Evolutionary conservation across 495 filamentous ascomycete species (phyloP), one percentile per base, ranked within the genome.

Genomic region (Xylona heveae): DNA sequence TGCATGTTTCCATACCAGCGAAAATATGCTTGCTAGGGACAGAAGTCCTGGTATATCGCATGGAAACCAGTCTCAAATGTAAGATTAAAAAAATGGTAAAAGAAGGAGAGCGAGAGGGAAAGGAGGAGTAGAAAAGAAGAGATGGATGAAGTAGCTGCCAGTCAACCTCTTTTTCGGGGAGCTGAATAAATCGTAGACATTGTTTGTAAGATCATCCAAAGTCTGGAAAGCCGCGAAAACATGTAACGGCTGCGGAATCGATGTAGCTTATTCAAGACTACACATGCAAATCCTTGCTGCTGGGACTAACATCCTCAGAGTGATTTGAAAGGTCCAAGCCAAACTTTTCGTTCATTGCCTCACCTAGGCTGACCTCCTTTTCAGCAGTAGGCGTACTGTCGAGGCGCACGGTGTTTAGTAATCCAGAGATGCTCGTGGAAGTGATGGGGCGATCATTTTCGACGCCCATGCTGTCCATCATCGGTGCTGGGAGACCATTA

Each of bases 401-500:
- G 6, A n/a, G 9, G 2, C 17, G 14, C 6, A 17, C 15, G 9
- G 17, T 35, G 12, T 26, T 18, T 17, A 28, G 5, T 35, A 24
- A 6, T 17, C 18, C 20, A 5, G 16, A 3, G 19, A 24, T 5
- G 2, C 19, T 9, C 22, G 15, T 23, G 8, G 35, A 13, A 8
- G 33, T 35, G 1, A 17, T 15, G 9, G 33, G 33, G 8, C 33
- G 33, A 18, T 12, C 14, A n/a, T 35, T 33, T 28, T 37, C 31
- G 18, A n/a, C 30, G 10, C 4, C 19, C 15, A n/a, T n/a, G n/a
- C n/a, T n/a, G n/a, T 36, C 24, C n/a, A 37, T 30, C 25, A 15
- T 14, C 7, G 29, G n/a, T 9, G 22, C 20, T 2, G 22, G 30
- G 3, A 56, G 39, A 6, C 61, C 62, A 27, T 68, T 47, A 1